Base-by-base conservation (phyloP, 2,329 filamentous ascomycete species). In the Alternaria panax region DNA sequence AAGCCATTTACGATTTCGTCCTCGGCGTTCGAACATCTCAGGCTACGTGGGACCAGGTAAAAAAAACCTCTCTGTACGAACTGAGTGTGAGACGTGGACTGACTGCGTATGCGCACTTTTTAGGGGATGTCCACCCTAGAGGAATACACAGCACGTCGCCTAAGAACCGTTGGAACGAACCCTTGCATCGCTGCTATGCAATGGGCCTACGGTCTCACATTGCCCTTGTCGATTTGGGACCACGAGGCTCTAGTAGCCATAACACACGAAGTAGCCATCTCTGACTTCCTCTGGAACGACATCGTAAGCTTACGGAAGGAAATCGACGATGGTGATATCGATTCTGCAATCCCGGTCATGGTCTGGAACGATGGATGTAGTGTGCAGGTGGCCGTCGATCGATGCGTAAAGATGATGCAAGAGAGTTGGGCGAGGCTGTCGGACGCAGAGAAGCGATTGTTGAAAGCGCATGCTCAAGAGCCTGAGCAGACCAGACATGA, bases 241-340 rank as follows among this genome's bases (percentile, higher is more conserved):
- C 60, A 63, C 16, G 57, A 58, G 47, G 54, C 54, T 22, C 40
- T 56, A 20, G 20, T 42, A 41, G 45, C 25, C 25, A 57, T 63
- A 22, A 50, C 57, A 6, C 55, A 41, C 32, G 62, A 64, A 28
- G 59, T 62, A 22, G 48, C 55, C 24, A 52, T 59, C 5, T 46
- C 48, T 11, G 52, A 47, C 34, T 64, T 59, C 28, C 52, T 62
- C 4, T 62, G 50, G 51, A 64, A 64, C 32, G 59, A 64, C 7
- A 62, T 59, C n/a, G 55, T 54, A 11, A 62, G 54, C 14, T 43
- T 64, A 30, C 57, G 56, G 24, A 62, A 62, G 50, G 61, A 64
- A n/a, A 53, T 59, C 25, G 52, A 53, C 2, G 59, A 64, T 12
- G 48, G 56, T 3, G 55, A 64, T 14, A 36, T 62, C 16, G 55